Percentiles rank a stretch among this genome's conserved stretches.
Evolutionary conservation across 495 filamentous ascomycete genomes (phyloP).

Genomic region (Terfezia claveryi): DNA sequence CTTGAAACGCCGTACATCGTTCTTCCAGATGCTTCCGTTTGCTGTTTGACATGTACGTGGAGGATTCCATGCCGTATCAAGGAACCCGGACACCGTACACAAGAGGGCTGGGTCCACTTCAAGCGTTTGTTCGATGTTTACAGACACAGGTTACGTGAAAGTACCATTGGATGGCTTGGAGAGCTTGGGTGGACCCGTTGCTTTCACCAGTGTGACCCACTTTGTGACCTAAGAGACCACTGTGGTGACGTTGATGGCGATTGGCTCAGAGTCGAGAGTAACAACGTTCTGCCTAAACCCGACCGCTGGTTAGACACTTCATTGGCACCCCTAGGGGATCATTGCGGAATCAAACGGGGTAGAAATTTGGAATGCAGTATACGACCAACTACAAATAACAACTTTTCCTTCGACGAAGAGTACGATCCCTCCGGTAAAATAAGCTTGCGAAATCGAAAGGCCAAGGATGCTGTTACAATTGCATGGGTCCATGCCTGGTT

Average conservation of each 20-base stretch:
- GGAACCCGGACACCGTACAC: too few species aligned
- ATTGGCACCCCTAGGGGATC: neutral
- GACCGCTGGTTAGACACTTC: neutral
- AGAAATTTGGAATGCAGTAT: neutral
- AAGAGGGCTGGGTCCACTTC: too few species aligned
- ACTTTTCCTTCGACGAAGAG: too few species aligned
- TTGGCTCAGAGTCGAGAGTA: neutral
- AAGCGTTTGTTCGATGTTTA: too few species aligned
- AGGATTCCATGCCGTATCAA: neutral
- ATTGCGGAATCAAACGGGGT: neutral
- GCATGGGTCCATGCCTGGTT: too few species aligned
- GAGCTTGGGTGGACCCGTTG: neutral
- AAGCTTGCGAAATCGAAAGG: too few species aligned
- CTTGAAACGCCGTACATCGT: neutral
- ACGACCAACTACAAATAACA: too few species aligned
- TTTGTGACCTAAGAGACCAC: neutral
- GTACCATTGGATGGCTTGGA: neutral
- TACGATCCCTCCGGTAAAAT: too few species aligned
- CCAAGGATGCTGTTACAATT: too few species aligned
- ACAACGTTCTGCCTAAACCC: too few species aligned
- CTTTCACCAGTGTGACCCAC: neutral
- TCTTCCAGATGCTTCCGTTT: neutral
- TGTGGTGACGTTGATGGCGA: neutral
- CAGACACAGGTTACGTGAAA: too few species aligned
- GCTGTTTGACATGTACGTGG: neutral